These are phyloP conservation scores for Melaleuca quinquenervia DNA, from an alignment of 345 rosid species.

Conservation along the genomic window DNA sequence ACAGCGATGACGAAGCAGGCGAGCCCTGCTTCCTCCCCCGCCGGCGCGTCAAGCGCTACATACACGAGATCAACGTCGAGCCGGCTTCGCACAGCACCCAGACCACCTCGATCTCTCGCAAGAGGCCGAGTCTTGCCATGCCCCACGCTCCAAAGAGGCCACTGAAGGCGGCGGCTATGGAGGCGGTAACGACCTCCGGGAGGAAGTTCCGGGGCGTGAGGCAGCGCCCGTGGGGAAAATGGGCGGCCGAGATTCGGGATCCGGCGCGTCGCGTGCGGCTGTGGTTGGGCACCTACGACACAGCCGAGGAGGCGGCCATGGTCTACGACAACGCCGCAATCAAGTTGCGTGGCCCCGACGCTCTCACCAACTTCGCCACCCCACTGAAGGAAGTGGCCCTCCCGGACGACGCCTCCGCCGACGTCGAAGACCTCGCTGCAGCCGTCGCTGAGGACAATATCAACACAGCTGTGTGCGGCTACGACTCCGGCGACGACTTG, in stretches of 20 bases:
- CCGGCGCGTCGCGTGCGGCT: constrained; percentile 75
- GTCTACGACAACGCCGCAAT: constrained; percentile 93
- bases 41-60: constrained; percentile 53
- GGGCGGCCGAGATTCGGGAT: constrained; percentile 99
- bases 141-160: background rate
- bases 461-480: constrained; percentile 22
- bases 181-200: background rate
- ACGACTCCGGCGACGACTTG: constrained; percentile 62
- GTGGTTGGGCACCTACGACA: constrained; percentile 87
- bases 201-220: constrained; percentile 88
- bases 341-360: constrained; percentile 83
- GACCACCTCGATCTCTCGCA: constrained; percentile 3
- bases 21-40: constrained; percentile 12
- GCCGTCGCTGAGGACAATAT: background rate
- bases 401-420: background rate
- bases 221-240: constrained; percentile 97
- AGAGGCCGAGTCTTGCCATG: constrained; percentile 5
- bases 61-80: constrained; percentile 67
- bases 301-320: constrained; percentile 96
- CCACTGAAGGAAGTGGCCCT: constrained; percentile 13
- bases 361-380: constrained; percentile 60
- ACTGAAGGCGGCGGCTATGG: background rate
- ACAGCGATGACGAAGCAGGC: constrained; percentile 69
- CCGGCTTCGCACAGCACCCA: constrained; percentile 5
- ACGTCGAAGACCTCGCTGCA: background rate